phyloP scores from a whole-genome alignment of 1,284 basidiomycete species.

The Anthracocystis panici-leucophaei region DNA sequence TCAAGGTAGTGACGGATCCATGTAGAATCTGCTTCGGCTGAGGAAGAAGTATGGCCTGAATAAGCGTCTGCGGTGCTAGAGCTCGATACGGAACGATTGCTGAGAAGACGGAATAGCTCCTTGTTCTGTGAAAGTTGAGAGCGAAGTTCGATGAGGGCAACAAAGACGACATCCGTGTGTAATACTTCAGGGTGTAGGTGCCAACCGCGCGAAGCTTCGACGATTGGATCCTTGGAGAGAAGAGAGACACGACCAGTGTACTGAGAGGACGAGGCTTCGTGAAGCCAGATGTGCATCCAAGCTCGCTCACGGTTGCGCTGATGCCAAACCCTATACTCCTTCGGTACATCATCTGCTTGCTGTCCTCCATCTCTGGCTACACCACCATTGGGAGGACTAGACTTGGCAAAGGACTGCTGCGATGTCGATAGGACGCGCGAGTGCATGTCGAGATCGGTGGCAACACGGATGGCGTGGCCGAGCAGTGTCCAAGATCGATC shows the following conservation, averaged over 20 bases:
- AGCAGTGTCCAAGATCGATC: constrained; percentile 47
- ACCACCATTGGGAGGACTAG: not conserved
- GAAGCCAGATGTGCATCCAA: constrained; percentile 53
- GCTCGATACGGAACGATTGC: constrained; percentile 10
- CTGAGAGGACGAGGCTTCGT: constrained; percentile 44
- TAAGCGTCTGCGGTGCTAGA: not conserved
- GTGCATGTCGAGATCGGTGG: constrained; percentile 47
- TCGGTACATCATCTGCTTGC: not conserved
- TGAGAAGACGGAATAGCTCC: constrained; percentile 42
- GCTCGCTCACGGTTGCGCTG: constrained; percentile 40
- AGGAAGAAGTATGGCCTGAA: not conserved
- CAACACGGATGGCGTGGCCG: constrained; percentile 42
- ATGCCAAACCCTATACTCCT: constrained; percentile 24
- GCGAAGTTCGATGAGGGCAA: constrained; percentile 46
- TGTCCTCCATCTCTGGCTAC: not conserved
- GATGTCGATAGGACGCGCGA: constrained; percentile 30
- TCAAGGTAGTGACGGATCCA: constrained; percentile 41
- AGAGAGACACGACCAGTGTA: constrained; percentile 46
- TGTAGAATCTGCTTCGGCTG: constrained; percentile 14
- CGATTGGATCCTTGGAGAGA: constrained; percentile 40
- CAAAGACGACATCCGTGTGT: constrained; percentile 44
- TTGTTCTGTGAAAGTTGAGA: constrained; percentile 40
- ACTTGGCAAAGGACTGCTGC: not conserved
- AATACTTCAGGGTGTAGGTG: constrained; percentile 42
- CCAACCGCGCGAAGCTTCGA: constrained; percentile 41